Evolutionary conservation across 148 eudicot species (phyloP).

Genomic region (Diospyros lotus): DNA sequence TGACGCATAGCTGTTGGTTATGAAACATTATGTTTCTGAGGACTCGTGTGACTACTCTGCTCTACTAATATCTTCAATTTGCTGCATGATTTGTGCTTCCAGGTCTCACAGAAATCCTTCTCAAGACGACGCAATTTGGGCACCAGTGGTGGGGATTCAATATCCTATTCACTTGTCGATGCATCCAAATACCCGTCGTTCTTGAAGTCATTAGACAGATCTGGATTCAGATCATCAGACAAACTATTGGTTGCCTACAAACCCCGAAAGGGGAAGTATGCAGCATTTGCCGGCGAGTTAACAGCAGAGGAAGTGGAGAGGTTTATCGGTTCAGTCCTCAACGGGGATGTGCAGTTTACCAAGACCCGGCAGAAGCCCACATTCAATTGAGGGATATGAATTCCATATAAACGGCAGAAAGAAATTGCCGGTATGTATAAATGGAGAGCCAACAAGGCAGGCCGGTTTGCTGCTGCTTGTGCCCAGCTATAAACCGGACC

Average conservation of each 20-base stretch:
- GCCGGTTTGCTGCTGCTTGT: neutral
- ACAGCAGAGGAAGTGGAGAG: slow-evolving; percentile 60
- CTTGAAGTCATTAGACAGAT: slow-evolving; percentile 54
- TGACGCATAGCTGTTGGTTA: neutral
- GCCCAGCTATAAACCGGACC: no score
- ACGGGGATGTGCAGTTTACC: slow-evolving; percentile 73
- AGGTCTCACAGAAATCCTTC: slow-evolving; percentile 78
- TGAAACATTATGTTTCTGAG: neutral
- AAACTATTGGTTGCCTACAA: slow-evolving; percentile 74
- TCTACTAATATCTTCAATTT: no score
- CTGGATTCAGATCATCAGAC: slow-evolving; percentile 55
- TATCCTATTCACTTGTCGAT: slow-evolving; percentile 65
- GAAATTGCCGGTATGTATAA: neutral
- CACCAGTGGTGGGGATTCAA: slow-evolving; percentile 47
- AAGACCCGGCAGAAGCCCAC: slow-evolving; percentile 61
- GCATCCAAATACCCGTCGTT: slow-evolving; percentile 65
- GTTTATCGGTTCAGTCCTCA: slow-evolving; percentile 73
- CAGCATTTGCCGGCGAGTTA: slow-evolving; percentile 39
- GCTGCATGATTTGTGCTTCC: slow-evolving; percentile 5
- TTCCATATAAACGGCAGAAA: neutral
- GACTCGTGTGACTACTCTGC: neutral
- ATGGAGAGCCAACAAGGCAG: neutral
- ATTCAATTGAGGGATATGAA: slow-evolving; percentile 24
- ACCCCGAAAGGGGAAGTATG: slow-evolving; percentile 68
- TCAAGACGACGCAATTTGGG: slow-evolving; percentile 44